Base-by-base conservation (phyloP, 257 asterid genomes). In the Perilla frutescens region DNA sequence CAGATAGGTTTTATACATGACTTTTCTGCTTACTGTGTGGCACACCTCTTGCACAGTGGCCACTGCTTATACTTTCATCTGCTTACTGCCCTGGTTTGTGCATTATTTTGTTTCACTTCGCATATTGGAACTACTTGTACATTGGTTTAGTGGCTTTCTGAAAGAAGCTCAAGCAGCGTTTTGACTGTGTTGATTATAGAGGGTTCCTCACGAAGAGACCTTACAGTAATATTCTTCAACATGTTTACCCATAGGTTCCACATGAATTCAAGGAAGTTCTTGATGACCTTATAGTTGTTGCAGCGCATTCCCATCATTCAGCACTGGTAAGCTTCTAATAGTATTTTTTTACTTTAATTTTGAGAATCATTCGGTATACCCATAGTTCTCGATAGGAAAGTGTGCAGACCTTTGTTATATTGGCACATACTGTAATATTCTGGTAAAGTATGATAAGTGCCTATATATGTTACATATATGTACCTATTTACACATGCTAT, bases 221-320 rank as follows among this genome's bases (percentile, higher is more conserved):
- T 71, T 63, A 9, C 54, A 53, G 15, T 62, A 50, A 65, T 63
- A 45, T 76, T 53, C 73, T 76, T 62, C 63, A 66, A 68, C 73
- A 40, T 80, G 69, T 47, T 64, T 48, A 65, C 78, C 47, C 57
- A 78, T 84, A 95, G 99, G 98, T 95, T 84, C 98, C 99, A 56
- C 87, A 74, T 69, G 99, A 92, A 76, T 86, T 95, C 81, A 92
- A 88, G 88, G 92, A 85, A 78, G 96, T 87, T 79, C 91, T 95
- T 76, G 99, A 95, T 85, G 86, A 89, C 84, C n/a, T 72, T 91
- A 87, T 97, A 13, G 91, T 92, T 83, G 92, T 95, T 75, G 86
- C 91, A 51, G 90, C 96, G 59, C 84, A 92, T 77, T 86, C 96
- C 73, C 89, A 87, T 82, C 73, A 76, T 68, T 88, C 96, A 20